A percentile compares a stretch with the other conserved stretches of the same genome.
Evolutionary conservation across 148 eudicot species (phyloP).

Genomic region (Amaranthus palmeri): DNA sequence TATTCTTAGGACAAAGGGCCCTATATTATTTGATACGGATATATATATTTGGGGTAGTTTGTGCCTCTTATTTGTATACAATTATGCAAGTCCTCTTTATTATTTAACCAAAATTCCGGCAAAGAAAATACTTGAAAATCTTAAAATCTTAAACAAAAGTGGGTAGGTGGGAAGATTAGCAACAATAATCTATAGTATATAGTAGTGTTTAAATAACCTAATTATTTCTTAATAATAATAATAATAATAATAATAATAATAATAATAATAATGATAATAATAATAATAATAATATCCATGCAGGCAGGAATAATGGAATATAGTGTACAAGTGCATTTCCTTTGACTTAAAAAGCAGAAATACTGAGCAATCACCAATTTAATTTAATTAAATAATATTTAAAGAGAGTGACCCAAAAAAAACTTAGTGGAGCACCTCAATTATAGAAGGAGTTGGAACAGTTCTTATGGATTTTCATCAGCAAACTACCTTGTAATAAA

Average conservation of each 20-base stretch:
- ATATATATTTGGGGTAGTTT: neutral
- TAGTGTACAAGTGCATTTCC: neutral
- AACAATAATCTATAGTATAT: neutral
- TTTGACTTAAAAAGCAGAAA: constrained; percentile 21
- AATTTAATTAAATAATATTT: neutral
- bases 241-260: no score
- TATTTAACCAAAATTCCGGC: neutral
- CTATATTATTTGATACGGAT: no score
- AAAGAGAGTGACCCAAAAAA: neutral
- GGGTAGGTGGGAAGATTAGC: constrained; percentile 1
- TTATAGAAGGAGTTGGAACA: constrained; percentile 1
- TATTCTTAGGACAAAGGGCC: no score
- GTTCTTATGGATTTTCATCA: constrained; percentile 9
- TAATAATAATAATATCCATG: no score
- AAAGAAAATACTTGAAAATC: constrained; percentile 1
- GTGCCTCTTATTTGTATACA: constrained; percentile 1
- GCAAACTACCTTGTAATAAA: constrained; percentile 4
- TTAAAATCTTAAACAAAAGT: neutral
- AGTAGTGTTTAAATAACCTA: neutral
- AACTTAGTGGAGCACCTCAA: constrained; percentile 32
- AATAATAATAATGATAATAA: no score
- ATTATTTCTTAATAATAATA: no score
- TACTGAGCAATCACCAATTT: no score
- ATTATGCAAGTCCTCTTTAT: neutral
- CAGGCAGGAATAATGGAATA: neutral